Conservation (phyloP, 768 basidiomycete genomes). For the Amanita pallidorosea region DNA sequence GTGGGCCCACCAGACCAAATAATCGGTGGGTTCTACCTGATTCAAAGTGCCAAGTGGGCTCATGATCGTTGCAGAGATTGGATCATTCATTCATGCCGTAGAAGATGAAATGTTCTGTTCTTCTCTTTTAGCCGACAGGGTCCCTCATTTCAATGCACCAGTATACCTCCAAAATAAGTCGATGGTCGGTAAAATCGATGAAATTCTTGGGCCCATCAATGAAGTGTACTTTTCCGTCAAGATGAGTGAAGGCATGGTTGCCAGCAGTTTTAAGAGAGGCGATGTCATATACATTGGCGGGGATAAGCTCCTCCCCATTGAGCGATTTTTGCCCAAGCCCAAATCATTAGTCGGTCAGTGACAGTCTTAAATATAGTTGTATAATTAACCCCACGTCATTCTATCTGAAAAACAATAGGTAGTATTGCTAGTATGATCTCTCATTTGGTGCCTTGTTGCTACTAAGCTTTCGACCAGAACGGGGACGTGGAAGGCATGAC, state of each 20-base stretch:
- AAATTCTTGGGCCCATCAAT: conserved; percentile 98
- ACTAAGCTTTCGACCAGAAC: conserved; percentile 18
- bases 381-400: background rate
- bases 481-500: conserved; percentile 28
- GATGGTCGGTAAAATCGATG: conserved; percentile 93
- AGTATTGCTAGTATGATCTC: conserved; percentile 32
- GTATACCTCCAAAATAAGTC: conserved; percentile 97
- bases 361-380: conserved; percentile 6
- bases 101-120: conserved; percentile 98
- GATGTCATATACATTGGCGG: conserved; percentile 97
- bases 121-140: conserved; percentile 76
- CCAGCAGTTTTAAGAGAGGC: conserved; percentile 91
- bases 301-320: conserved; percentile 95
- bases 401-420: conserved; percentile 19
- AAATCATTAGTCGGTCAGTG: conserved; percentile 60
- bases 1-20: conserved; percentile 73
- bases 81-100: conserved; percentile 87
- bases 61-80: conserved; percentile 57
- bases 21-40: conserved; percentile 36
- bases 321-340: conserved; percentile 94
- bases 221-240: conserved; percentile 98
- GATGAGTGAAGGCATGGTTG: conserved; percentile 94
- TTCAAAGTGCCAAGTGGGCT: background rate
- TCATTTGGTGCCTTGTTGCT: conserved; percentile 6
- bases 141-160: conserved; percentile 98